Evolutionary conservation across 1,284 basidiomycete genomes (phyloP).

Genomic region (Tremellales sp.): DNA sequence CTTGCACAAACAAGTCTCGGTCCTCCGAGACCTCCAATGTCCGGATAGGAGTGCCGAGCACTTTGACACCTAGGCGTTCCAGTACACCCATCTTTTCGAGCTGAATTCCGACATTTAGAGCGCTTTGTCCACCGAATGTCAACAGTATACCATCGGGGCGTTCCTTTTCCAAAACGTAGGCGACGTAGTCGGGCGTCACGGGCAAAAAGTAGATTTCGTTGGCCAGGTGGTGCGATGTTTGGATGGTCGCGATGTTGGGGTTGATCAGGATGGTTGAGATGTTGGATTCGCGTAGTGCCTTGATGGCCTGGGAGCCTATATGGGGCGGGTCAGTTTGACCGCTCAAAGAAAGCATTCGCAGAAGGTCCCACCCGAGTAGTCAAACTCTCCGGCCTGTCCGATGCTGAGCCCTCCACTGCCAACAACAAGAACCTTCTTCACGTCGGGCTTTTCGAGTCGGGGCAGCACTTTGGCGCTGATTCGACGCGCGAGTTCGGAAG

Average conservation of each 20-base stretch:
- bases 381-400: constrained; percentile 98
- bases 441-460: constrained; percentile 72
- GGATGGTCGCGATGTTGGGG: constrained; percentile 96
- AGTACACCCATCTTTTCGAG: constrained; percentile 97
- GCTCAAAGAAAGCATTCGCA: neutral
- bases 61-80: constrained; percentile 88
- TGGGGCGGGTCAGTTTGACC: neutral
- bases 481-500: constrained; percentile 84
- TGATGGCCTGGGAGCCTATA: constrained; percentile 87
- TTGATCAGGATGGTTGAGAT: constrained; percentile 94
- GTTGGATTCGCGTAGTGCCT: constrained; percentile 93
- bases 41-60: constrained; percentile 90
- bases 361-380: constrained; percentile 73
- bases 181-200: constrained; percentile 95
- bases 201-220: constrained; percentile 97
- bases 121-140: constrained; percentile 97
- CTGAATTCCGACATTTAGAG: constrained; percentile 95
- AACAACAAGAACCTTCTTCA: constrained; percentile 93
- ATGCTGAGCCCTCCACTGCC: constrained; percentile 95
- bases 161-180: constrained; percentile 97
- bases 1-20: constrained; percentile 94
- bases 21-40: constrained; percentile 97
- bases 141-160: constrained; percentile 94
- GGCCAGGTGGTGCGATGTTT: constrained; percentile 93
- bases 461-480: constrained; percentile 85